phyloP scores from a whole-genome alignment of 2,329 filamentous ascomycete species.

The Aureobasidium sp. region DNA sequence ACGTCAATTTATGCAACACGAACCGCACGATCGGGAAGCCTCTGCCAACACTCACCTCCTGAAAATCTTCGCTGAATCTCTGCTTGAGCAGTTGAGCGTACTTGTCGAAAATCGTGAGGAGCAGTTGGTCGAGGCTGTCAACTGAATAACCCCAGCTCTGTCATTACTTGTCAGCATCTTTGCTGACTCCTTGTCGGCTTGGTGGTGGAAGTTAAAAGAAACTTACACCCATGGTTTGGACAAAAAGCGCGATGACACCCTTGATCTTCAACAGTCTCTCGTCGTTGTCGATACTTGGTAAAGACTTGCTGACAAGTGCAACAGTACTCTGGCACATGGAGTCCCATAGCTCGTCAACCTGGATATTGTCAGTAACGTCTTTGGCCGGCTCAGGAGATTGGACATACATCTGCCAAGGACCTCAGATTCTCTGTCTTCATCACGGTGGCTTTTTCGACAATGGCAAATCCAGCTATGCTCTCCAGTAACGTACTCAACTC shows the following conservation, averaged over 20 bases:
- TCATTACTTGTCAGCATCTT: conserved; percentile 22
- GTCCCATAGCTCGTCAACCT: conserved; percentile 99
- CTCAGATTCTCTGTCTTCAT: conserved; percentile 85
- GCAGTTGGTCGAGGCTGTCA: conserved; percentile 80
- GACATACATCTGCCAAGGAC: conserved; percentile 79
- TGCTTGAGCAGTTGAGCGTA: conserved; percentile 93
- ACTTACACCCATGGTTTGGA: conserved; percentile 95
- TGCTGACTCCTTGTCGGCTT: background rate
- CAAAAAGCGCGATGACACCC: conserved; percentile 91
- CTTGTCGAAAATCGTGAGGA: conserved; percentile 92
- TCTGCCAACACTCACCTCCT: conserved; percentile 67
- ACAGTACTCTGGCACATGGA: conserved; percentile 96
- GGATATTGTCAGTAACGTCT: conserved; percentile 10
- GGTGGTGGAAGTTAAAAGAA: background rate
- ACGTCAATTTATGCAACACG: conserved; percentile 2
- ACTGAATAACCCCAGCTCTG: conserved; percentile 94
- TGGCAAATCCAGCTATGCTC: conserved; percentile 95
- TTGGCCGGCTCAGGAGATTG: background rate
- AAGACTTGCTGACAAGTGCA: conserved; percentile 79
- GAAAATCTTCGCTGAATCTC: conserved; percentile 95
- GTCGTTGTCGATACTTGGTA: conserved; percentile 85
- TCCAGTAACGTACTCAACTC: conserved; percentile 93
- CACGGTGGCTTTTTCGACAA: conserved; percentile 96
- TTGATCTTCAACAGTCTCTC: conserved; percentile 96
- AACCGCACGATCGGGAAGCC: background rate